A percentile compares a stretch with the other conserved stretches of the same genome.
phyloP scores from a whole-genome alignment of 2,329 filamentous ascomycete genomes.

The Phyllosticta citriasiana region DNA sequence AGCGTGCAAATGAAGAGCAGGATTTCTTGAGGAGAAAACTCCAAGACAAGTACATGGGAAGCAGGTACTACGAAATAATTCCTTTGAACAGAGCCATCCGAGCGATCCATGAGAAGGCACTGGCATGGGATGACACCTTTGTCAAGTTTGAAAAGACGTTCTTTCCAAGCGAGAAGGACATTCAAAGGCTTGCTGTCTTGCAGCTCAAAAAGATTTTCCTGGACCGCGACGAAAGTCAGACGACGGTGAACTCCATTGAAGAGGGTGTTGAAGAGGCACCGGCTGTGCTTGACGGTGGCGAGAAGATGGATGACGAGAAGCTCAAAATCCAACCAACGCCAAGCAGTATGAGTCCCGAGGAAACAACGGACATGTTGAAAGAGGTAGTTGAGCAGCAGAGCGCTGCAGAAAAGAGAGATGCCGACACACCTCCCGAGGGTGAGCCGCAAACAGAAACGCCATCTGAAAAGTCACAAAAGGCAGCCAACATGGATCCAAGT shows the following conservation, averaged over 20 bases:
- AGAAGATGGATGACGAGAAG: slow-evolving; percentile 14
- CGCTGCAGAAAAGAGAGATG: slow-evolving; percentile 1
- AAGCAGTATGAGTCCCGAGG: slow-evolving; percentile 46
- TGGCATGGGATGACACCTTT: slow-evolving; percentile 88
- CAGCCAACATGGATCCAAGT: not conserved
- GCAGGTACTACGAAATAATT: slow-evolving; percentile 93
- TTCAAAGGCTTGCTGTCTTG: slow-evolving; percentile 78
- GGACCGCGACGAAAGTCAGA: slow-evolving; percentile 70
- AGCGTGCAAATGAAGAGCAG: slow-evolving; percentile 78
- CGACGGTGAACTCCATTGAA: slow-evolving; percentile 61
- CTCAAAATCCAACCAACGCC: slow-evolving; percentile 24
- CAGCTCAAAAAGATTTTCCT: slow-evolving; percentile 93
- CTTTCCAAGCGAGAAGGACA: slow-evolving; percentile 90
- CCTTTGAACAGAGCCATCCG: slow-evolving; percentile 83
- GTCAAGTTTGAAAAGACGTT: slow-evolving; percentile 86
- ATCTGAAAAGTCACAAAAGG: slow-evolving; percentile 11
- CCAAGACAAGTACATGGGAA: slow-evolving; percentile 83
- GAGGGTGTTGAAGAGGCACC: slow-evolving; percentile 43
- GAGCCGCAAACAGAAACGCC: not conserved
- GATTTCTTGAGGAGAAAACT: slow-evolving; percentile 62
- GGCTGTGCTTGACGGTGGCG: slow-evolving; percentile 15
- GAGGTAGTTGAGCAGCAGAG: slow-evolving; percentile 53
- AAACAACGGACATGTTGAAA: slow-evolving; percentile 52
- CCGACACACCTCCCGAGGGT: not conserved
- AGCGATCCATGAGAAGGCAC: slow-evolving; percentile 83